Evolutionary conservation across 352 stramenopile genomes (phyloP).

Genomic region (Nothophytophthora sp.): DNA sequence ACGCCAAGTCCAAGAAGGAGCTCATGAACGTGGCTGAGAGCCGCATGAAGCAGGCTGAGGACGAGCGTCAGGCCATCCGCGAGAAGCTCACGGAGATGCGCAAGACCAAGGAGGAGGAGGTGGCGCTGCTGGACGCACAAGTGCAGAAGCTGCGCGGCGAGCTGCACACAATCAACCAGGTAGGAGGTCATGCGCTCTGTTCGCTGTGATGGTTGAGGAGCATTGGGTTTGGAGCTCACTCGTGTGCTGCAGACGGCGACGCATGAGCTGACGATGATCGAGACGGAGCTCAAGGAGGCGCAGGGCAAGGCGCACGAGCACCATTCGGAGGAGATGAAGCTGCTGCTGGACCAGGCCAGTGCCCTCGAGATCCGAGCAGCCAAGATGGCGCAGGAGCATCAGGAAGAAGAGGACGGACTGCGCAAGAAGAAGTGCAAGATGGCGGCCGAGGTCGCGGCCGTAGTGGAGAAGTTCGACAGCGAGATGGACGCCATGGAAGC

Average conservation of each 20-base stretch:
- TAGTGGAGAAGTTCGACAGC: slow-evolving; percentile 79
- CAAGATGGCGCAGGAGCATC: slow-evolving; percentile 83
- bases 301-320: slow-evolving; percentile 74
- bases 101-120: slow-evolving; percentile 83
- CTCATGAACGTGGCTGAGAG: slow-evolving; percentile 74
- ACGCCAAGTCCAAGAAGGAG: slow-evolving; percentile 84
- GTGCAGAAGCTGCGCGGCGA: slow-evolving; percentile 84
- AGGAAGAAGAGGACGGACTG: slow-evolving; percentile 77
- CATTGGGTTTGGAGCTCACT: too few species aligned
- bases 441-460: slow-evolving; percentile 60
- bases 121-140: slow-evolving; percentile 74
- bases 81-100: slow-evolving; percentile 78
- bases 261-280: slow-evolving; percentile 77
- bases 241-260: slow-evolving; percentile 64
- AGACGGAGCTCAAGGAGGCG: slow-evolving; percentile 73
- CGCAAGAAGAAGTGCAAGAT: slow-evolving; percentile 86
- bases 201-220: background rate
- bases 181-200: slow-evolving; percentile 12
- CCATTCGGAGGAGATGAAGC: slow-evolving; percentile 81
- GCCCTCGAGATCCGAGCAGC: slow-evolving; percentile 52
- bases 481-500: slow-evolving; percentile 71
- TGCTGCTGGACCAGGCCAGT: slow-evolving; percentile 55
- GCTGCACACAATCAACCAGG: slow-evolving; percentile 73
- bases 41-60: slow-evolving; percentile 81
- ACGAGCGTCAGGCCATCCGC: slow-evolving; percentile 73